phyloP scores from a whole-genome alignment of 805 yeast genomes.

The Peterozyma xylosa region DNA sequence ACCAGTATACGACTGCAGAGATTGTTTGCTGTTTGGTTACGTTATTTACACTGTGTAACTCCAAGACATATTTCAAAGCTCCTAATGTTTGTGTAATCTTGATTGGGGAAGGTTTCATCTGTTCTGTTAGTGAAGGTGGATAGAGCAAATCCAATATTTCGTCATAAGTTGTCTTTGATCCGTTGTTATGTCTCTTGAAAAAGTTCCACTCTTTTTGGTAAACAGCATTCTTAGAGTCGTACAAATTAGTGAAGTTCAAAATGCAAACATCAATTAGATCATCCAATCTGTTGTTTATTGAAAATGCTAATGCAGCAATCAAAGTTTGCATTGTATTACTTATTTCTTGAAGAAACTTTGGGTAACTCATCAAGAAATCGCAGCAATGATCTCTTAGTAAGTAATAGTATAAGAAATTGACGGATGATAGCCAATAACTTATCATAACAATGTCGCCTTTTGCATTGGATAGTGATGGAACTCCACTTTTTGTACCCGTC shows the following conservation, averaged over 20 bases:
- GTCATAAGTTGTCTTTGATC: slow-evolving; percentile 48
- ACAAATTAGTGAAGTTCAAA: slow-evolving; percentile 72
- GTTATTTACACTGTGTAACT: slow-evolving; percentile 74
- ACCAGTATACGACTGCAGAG: slow-evolving; percentile 71
- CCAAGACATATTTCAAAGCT: slow-evolving; percentile 79
- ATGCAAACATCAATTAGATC: slow-evolving; percentile 57
- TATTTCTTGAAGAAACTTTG: slow-evolving; percentile 53
- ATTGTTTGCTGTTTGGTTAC: slow-evolving; percentile 72
- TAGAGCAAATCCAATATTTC: slow-evolving; percentile 69
- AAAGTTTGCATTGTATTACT: slow-evolving; percentile 49
- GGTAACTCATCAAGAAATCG: slow-evolving; percentile 43
- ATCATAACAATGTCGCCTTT: slow-evolving; percentile 59
- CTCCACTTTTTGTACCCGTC: slow-evolving; percentile 55
- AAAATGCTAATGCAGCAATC: slow-evolving; percentile 57
- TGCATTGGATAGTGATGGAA: slow-evolving; percentile 32
- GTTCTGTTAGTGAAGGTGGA: slow-evolving; percentile 78
- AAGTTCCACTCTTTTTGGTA: slow-evolving; percentile 66
- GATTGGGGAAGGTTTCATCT: slow-evolving; percentile 85
- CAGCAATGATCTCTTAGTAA: slow-evolving; percentile 54
- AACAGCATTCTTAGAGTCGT: slow-evolving; percentile 68
- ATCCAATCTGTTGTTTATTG: slow-evolving; percentile 54
- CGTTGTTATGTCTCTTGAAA: slow-evolving; percentile 35
- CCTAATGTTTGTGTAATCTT: slow-evolving; percentile 80
- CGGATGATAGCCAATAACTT: slow-evolving; percentile 84
- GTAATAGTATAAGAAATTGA: slow-evolving; percentile 73